These are phyloP conservation scores for Sedum album DNA, from an alignment of 164 flowering plant genomes.

Conservation along the genomic window DNA sequence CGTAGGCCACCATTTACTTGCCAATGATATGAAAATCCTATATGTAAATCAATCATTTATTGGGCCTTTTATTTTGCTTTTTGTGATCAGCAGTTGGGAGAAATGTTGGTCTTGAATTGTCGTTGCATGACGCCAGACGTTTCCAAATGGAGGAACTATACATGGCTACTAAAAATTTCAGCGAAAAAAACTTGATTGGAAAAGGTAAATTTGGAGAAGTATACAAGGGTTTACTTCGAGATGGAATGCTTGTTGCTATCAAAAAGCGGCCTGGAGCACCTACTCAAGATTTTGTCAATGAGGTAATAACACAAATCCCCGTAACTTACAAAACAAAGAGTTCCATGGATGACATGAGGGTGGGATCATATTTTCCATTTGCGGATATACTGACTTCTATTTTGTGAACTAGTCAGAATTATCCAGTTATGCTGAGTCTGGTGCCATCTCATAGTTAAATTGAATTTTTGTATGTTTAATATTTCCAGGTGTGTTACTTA, in stretches of 20 bases:
- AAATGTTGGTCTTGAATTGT: slow-evolving; percentile 45
- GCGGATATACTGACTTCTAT: neutral
- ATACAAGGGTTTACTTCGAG: slow-evolving; percentile 73
- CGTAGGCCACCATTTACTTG: slow-evolving; percentile 12
- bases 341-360: neutral
- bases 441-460: neutral
- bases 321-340: neutral
- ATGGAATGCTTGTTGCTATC: slow-evolving; percentile 83
- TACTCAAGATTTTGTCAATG: slow-evolving; percentile 65
- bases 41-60: neutral
- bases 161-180: slow-evolving; percentile 68
- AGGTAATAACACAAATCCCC: slow-evolving; percentile 33
- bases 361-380: neutral
- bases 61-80: neutral
- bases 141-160: slow-evolving; percentile 63
- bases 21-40: neutral
- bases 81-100: slow-evolving; percentile 37
- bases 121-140: slow-evolving; percentile 53
- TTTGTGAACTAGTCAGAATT: too few relatives aligned
- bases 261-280: slow-evolving; percentile 61
- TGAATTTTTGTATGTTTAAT: neutral
- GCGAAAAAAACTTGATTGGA: slow-evolving; percentile 64
- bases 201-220: slow-evolving; percentile 87
- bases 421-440: neutral
- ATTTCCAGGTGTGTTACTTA: slow-evolving; percentile 59